A percentile compares a stretch with the other conserved stretches of the same genome.
Evolutionary conservation across 441 rosid species (phyloP).

Genomic region (Pelargonium australe): DNA sequence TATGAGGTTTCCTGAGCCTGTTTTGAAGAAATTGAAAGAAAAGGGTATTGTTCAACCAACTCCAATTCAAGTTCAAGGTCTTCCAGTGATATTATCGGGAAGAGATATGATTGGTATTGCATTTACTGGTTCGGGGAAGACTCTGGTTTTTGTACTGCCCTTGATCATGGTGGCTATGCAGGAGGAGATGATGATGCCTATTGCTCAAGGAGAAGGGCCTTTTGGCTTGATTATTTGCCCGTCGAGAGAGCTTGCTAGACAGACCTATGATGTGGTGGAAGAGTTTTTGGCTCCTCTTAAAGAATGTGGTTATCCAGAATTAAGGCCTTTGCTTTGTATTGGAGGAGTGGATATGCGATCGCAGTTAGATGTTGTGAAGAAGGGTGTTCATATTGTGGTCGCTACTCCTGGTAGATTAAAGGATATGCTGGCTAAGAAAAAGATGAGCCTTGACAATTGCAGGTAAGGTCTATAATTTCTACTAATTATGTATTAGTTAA

Average conservation of each 20-base stretch:
- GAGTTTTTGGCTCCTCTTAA: conserved; percentile 57
- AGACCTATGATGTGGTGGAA: conserved; percentile 82
- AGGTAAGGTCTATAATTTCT: conserved; percentile 34
- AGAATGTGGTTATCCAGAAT: conserved; percentile 56
- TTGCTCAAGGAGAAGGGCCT: conserved; percentile 24
- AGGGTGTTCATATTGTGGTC: conserved; percentile 81
- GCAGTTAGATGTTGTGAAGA: conserved; percentile 74
- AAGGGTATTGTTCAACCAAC: conserved; percentile 95
- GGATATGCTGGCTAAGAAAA: conserved; percentile 92
- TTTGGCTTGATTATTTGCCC: conserved; percentile 27
- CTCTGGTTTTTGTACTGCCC: conserved; percentile 27
- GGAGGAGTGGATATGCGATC: conserved; percentile 92
- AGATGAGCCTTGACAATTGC: conserved; percentile 76
- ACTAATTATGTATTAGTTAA: not conserved
- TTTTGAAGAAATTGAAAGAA: conserved; percentile 58
- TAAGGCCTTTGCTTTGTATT: conserved; percentile 74
- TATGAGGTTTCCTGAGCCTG: conserved; percentile 72
- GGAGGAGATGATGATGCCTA: conserved; percentile 31
- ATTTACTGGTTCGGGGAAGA: conserved; percentile 28
- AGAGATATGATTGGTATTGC: conserved; percentile 66
- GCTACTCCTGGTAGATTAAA: conserved; percentile 88
- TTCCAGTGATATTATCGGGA: conserved; percentile 73
- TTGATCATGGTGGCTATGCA: conserved; percentile 30
- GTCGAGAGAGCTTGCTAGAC: conserved; percentile 42
- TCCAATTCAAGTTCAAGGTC: conserved; percentile 89